Percentiles rank a stretch among this genome's conserved stretches.
These are phyloP conservation scores for Debaryomyces udenii DNA, from an alignment of 1,139 yeast genomes.

Conservation along the genomic window DNA sequence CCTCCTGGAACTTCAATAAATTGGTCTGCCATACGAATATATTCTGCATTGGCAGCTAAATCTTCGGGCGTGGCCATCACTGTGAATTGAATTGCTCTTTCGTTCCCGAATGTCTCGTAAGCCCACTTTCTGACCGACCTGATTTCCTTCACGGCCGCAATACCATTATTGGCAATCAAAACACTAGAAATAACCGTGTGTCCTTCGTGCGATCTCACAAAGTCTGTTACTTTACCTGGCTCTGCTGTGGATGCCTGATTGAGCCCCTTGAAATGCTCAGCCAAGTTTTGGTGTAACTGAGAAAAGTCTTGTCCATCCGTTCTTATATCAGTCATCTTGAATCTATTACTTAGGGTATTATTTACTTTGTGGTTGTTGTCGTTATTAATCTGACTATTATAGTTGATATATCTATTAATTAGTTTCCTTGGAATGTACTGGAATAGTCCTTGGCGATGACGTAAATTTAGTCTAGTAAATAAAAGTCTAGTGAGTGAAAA, in stretches of 20 bases:
- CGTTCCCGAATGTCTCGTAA: slow-evolving; percentile 95
- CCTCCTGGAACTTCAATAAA: slow-evolving; percentile 99
- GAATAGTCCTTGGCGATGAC: slow-evolving; percentile 4
- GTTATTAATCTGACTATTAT: slow-evolving; percentile 6
- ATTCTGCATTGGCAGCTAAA: slow-evolving; percentile 94
- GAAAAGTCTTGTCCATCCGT: slow-evolving; percentile 27
- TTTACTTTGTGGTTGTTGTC: slow-evolving; percentile 5
- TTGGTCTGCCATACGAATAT: slow-evolving; percentile 98
- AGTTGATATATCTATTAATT: slow-evolving; percentile 6
- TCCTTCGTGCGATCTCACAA: slow-evolving; percentile 85
- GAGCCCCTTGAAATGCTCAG: slow-evolving; percentile 78
- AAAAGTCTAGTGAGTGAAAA: slow-evolving; percentile 6
- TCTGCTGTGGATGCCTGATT: slow-evolving; percentile 77
- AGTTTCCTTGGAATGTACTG: slow-evolving; percentile 4
- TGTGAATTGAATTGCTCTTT: slow-evolving; percentile 88
- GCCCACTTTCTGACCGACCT: slow-evolving; percentile 98
- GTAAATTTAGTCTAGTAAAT: slow-evolving; percentile 6
- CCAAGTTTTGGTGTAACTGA: slow-evolving; percentile 45
- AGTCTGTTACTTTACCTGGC: slow-evolving; percentile 74
- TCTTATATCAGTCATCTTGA: slow-evolving; percentile 9
- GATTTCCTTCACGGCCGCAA: slow-evolving; percentile 98
- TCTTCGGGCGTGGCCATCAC: slow-evolving; percentile 99
- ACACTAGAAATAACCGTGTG: slow-evolving; percentile 92
- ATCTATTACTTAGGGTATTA: slow-evolving; percentile 7
- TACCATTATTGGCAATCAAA: slow-evolving; percentile 96